Evolutionary conservation across 257 asterid genomes (phyloP), one percentile per base, ranked within the genome.

Genomic region (Henckelia pumila): DNA sequence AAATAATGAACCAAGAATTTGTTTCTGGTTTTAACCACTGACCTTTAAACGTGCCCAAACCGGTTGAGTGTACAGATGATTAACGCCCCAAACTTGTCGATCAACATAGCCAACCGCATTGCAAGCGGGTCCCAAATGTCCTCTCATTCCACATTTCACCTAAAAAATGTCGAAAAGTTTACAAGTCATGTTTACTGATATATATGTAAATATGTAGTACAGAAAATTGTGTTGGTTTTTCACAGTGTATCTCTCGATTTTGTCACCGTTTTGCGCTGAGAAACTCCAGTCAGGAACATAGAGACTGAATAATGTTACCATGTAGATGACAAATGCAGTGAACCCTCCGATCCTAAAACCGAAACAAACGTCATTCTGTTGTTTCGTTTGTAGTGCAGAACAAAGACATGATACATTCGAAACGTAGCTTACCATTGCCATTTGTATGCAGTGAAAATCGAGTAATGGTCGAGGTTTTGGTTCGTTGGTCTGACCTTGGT

Each of bases 101-200:
- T 92, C 98, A 8, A 89, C 91, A 52, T 85, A 83, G 30, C 96
- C 98, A 77, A 92, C 96, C 55, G 96, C 95, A 73, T 92, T 92
- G 75, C 98, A 92, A 0, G 92, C 98, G 1, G 95, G 96, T 63
- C 96, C 95, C 21, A 89, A 59, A 74, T 92, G 98, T 13, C 98
- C 96, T 77, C 92, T 80, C 95, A 87, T 92, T 77, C 96, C 95
- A 76, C 98, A 92, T 79, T 85, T 92, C 35, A 92, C 95, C 98
- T 91, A 74, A 21, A 79, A 79, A 56, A 25, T 16, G 2, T 47
- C 0, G 50, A 35, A 3, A 14, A 19, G 44, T 14, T 5, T 16
- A 16, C 16, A 4, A 14, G 29, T 21, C 21, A 8, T 5, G 7
- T 53, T 11, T 40, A 40, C 50, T 40, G 50, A 40, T 3, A n/a